Base-by-base conservation (phyloP, 345 rosid species). In the Lumnitzera littorea region DNA sequence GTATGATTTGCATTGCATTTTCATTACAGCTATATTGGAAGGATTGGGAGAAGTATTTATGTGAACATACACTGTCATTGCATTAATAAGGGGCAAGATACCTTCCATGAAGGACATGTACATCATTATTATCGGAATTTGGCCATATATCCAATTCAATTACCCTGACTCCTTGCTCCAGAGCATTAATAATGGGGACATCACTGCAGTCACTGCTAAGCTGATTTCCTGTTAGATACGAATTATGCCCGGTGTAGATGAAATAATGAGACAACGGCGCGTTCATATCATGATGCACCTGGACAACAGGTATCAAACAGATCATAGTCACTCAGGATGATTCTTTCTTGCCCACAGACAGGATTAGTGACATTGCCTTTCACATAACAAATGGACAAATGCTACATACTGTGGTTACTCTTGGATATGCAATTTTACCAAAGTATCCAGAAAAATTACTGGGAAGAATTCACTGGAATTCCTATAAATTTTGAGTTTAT, bases 71-170 rank as follows among this genome's bases (percentile, higher is more conserved):
- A 36, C 11, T 36, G 10, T 36, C 9, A 7, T 25, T 11, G 0
- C 14, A 58, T 49, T 23, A 11, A 23, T 16, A 27, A 24, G 27
- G 17, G 24, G 51, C 27, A 8, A 25, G 46, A 20, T 74, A 91
- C 96, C 96, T 83, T 70, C 98, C 96, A 56, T 88, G 95, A 62
- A 80, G 76, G 68, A 88, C 95, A 71, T 88, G 62, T 1, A 83
- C 80, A 64, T 77, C 63, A 11, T 76, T 66, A 41, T 80, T 81
- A 11, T 71, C 65, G 50, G 80, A 58, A 76, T 67, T 74, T 12
- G 96, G 90, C 96, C 98, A 88, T 54, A 91, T 71, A 79, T 91
- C 96, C 57, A 91, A 71, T 72, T 91, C 98, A 54, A 91, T 88
- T 0, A 84, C 94, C 67, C 96, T 76, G 10, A 91, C 95, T 20